Conservation (phyloP, 1,284 basidiomycete genomes). For the Cryptococcus hybrid region DNA sequence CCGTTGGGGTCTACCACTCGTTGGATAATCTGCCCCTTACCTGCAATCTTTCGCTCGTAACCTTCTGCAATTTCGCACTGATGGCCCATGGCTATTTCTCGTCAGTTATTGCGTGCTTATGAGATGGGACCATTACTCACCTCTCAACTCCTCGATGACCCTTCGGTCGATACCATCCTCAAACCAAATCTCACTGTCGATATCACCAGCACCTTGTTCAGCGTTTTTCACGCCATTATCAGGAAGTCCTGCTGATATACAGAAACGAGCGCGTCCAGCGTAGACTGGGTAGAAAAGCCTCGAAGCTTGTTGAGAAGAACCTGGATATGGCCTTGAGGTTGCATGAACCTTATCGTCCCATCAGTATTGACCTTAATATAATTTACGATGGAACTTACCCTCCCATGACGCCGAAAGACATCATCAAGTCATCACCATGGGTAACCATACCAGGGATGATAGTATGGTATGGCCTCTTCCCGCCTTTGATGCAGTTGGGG, state of each 20-base stretch:
- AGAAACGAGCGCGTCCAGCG: constrained; percentile 83
- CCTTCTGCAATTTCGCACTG: constrained; percentile 64
- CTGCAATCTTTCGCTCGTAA: constrained; percentile 68
- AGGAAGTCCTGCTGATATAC: constrained; percentile 80
- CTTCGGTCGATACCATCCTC: constrained; percentile 74
- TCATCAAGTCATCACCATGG: constrained; percentile 74
- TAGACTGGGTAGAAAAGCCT: constrained; percentile 77
- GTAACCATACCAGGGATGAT: constrained; percentile 88
- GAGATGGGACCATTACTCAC: constrained; percentile 52
- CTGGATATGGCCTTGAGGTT: constrained; percentile 81
- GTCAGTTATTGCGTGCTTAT: neutral
- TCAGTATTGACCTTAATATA: neutral
- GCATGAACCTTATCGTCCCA: constrained; percentile 67
- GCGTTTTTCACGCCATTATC: constrained; percentile 56
- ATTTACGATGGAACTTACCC: constrained; percentile 21
- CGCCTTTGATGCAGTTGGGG: constrained; percentile 72
- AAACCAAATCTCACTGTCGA: constrained; percentile 80
- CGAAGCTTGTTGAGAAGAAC: constrained; percentile 88
- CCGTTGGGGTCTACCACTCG: constrained; percentile 65
- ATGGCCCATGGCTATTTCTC: constrained; percentile 74
- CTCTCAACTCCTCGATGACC: constrained; percentile 60
- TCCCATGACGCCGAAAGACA: constrained; percentile 91
- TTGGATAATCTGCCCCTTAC: constrained; percentile 87
- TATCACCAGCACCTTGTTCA: constrained; percentile 59
- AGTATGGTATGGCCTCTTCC: constrained; percentile 93